Evolutionary conservation across 2,329 filamentous ascomycete genomes (phyloP), one percentile per base, ranked within the genome.

Genomic region (Monosporascus ibericus): DNA sequence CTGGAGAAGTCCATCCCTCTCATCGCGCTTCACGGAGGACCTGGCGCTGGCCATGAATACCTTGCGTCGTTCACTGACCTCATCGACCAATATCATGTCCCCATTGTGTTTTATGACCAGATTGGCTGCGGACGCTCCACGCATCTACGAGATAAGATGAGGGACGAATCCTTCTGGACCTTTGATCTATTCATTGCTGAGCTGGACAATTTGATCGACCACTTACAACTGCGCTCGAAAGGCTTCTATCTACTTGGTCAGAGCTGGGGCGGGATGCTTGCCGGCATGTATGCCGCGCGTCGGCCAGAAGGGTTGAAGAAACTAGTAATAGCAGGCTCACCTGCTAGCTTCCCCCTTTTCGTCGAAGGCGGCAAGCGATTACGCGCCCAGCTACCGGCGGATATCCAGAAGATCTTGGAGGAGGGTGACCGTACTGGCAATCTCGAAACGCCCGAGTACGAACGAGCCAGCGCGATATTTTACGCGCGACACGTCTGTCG

Each of bases 121-220:
- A 62, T 79, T 50, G 76, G 76, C 37, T 73, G 71, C 52, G 76
- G 74, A 18, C 59, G 62, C 17, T 75, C 70, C 17, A 79, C 76
- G 0, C 75, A 71, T 49, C 65, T 78, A 18, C 68, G 56, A 1
- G 69, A 75, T 44, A 74, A 71, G 49, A 63, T 64, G 14, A 70
- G 71, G 9, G 55, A 58, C 50, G 49, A 54, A 37, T 4, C 49
- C n/a, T 58, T 58, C 52, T 58, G 55, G 55, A 44, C 54, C 0
- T 44, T 52, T 15, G 54, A 54, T 4, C 49, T 58, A 18, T 58
- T 58, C 47, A 40, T 39, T 18, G 51, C 51, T 3, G 56, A 58
- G 47, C 52, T 58, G 4, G 52, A 58, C 20, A 58, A 58, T 36
- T 40, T 58, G 5, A 18, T 58, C 22, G 22, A 11, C 20, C 48